Conservation (phyloP, 805 yeast species). For the Ascoidea asiatica region DNA sequence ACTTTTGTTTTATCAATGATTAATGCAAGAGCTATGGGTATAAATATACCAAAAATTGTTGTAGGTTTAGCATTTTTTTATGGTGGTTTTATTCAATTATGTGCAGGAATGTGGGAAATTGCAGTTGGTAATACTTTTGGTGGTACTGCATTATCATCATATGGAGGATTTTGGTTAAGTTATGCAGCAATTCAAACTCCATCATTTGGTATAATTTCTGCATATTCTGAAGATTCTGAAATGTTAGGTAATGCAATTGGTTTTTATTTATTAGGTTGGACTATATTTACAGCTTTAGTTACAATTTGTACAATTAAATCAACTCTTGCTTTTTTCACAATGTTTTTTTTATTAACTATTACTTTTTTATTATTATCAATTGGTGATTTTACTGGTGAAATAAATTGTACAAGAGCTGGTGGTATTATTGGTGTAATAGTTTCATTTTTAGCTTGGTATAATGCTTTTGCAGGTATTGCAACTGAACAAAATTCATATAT, state of each 20-base stretch:
- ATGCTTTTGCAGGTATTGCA: slow-evolving; percentile 51
- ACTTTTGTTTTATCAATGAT: slow-evolving; percentile 45
- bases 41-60: slow-evolving; percentile 36
- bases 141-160: slow-evolving; percentile 47
- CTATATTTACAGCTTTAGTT: slow-evolving; percentile 45
- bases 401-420: slow-evolving; percentile 28
- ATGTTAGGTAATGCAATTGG: slow-evolving; percentile 39
- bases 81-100: slow-evolving; percentile 46
- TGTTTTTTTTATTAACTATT: slow-evolving; percentile 37
- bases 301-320: slow-evolving; percentile 45
- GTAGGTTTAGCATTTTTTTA: slow-evolving; percentile 47
- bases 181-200: slow-evolving; percentile 46
- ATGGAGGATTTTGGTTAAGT: slow-evolving; percentile 61
- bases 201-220: slow-evolving; percentile 44
- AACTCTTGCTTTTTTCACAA: slow-evolving; percentile 46
- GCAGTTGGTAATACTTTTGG: slow-evolving; percentile 55
- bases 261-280: slow-evolving; percentile 49
- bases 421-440: slow-evolving; percentile 43
- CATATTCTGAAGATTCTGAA: slow-evolving; percentile 28
- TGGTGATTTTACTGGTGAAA: slow-evolving; percentile 33
- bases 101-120: slow-evolving; percentile 58
- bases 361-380: slow-evolving; percentile 43
- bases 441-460: slow-evolving; percentile 43
- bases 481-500: slow-evolving; percentile 42
- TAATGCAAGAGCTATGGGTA: slow-evolving; percentile 42